phyloP scores from a whole-genome alignment of 176 grass and related monocot genomes.

The Phoenix dactylifera region DNA sequence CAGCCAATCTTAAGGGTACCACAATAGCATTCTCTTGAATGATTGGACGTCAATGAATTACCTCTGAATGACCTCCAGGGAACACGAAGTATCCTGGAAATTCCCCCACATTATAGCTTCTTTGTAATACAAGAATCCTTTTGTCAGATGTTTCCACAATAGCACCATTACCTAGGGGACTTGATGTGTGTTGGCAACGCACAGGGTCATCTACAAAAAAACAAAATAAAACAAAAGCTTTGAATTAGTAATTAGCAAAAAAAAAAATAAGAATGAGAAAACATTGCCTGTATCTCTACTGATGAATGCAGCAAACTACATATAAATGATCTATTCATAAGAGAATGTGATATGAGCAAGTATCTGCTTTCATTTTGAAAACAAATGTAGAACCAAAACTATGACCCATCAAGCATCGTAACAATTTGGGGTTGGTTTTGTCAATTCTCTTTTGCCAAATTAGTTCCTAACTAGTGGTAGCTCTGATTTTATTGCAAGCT shows the following conservation, averaged over 20 bases:
- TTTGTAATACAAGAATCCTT: conserved; percentile 79
- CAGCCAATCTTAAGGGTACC: too few species aligned
- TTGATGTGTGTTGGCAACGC: conserved; percentile 66
- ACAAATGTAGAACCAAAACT: too few species aligned
- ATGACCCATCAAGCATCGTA: too few species aligned
- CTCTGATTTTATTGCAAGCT: too few species aligned
- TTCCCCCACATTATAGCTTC: conserved; percentile 81
- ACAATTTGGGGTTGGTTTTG: too few species aligned
- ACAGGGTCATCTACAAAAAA: conserved; percentile 23
- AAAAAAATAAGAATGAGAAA: not conserved
- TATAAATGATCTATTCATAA: too few species aligned
- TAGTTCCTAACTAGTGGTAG: too few species aligned
- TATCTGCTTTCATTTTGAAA: too few species aligned
- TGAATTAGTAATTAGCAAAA: conserved; percentile 18
- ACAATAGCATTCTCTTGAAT: too few species aligned
- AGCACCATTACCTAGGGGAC: conserved; percentile 82
- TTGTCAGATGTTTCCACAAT: conserved; percentile 82
- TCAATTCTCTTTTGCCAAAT: too few species aligned
- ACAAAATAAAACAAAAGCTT: conserved; percentile 11
- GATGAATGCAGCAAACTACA: too few species aligned
- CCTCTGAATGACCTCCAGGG: conserved; percentile 91
- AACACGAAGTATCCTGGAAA: conserved; percentile 92
- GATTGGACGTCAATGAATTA: conserved; percentile 10
- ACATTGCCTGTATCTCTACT: not conserved
- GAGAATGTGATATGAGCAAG: too few species aligned